These are phyloP conservation scores for Podospora anserina DNA, from an alignment of 495 filamentous ascomycete genomes.

Conservation along the genomic window DNA sequence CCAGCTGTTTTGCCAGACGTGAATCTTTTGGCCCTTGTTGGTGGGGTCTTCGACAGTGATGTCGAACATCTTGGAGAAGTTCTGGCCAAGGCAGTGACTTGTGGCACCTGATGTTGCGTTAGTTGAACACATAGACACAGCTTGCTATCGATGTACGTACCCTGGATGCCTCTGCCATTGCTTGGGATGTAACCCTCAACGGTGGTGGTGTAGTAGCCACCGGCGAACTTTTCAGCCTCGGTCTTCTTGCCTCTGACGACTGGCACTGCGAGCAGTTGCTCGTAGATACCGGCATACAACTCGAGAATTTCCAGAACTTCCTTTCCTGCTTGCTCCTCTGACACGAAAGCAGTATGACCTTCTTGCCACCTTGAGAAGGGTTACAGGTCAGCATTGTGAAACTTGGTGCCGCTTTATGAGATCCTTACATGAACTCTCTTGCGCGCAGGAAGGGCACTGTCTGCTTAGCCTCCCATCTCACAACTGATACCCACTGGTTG, in stretches of 20 bases:
- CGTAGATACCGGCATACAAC: slow-evolving; percentile 82
- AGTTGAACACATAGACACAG: background rate
- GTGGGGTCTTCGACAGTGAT: slow-evolving; percentile 91
- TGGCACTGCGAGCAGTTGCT: slow-evolving; percentile 89
- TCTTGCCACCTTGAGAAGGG: slow-evolving; percentile 68
- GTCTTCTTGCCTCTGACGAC: slow-evolving; percentile 83
- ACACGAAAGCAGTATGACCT: slow-evolving; percentile 93
- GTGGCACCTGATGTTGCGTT: slow-evolving; percentile 55
- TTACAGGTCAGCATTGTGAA: no score
- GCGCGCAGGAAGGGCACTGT: slow-evolving; percentile 91
- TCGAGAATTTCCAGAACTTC: slow-evolving; percentile 94
- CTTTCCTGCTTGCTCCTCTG: slow-evolving; percentile 66
- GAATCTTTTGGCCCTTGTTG: slow-evolving; percentile 64
- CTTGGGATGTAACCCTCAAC: slow-evolving; percentile 92
- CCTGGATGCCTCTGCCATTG: slow-evolving; percentile 95
- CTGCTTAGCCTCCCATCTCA: slow-evolving; percentile 98
- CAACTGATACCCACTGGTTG: slow-evolving; percentile 98
- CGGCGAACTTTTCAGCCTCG: slow-evolving; percentile 95
- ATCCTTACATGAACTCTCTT: slow-evolving; percentile 68
- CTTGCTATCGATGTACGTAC: background rate
- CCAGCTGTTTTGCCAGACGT: slow-evolving; percentile 99
- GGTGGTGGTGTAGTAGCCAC: slow-evolving; percentile 91
- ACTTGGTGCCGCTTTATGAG: no score
- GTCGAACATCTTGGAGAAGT: slow-evolving; percentile 98
- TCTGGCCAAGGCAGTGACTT: slow-evolving; percentile 90